Base-by-base conservation (phyloP, 2,329 filamentous ascomycete genomes). In the Colletotrichum cordylinicola region DNA sequence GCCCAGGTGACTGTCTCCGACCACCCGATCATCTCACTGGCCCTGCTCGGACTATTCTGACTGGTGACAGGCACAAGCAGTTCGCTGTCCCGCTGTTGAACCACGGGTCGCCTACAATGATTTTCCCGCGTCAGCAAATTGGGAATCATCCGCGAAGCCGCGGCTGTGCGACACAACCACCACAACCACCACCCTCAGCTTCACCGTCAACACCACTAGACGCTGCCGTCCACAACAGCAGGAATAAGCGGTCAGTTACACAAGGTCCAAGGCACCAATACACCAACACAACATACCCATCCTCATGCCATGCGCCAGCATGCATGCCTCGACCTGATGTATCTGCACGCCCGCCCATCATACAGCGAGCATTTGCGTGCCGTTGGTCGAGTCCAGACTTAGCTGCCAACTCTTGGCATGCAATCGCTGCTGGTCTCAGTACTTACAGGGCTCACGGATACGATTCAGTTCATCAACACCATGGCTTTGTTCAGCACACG, bases 71-170 rank as follows among this genome's bases (percentile, higher is more conserved):
- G 43, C 43, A 52, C 43, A 21, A 8, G n/a, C 58, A 61, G 58
- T 61, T 61, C 16, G 58, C 29, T 61, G 21, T 8, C 18, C 55
- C 29, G 31, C n/a, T 71, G 12, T 16, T 31, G 27, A 48, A 15
- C 62, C 58, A 31, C 58, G 67, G 56, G 21, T 48, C 10, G 67
- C 27, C 73, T 37, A 33, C 27, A 58, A 43, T 24, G 56, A n/a
- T 56, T 10, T 10, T 18, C 24, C 39, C 16, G 21, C 64, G 27
- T 31, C 67, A 48, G 29, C 73, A 48, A 75, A 75, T 75, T 75
- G 73, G 73, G 56, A 68, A 12, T 31, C 64, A 35, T 31, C 70
- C 73, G 70, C 24, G 64, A 58, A 68, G 64, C 73, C 73, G 70
- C 73, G 70, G 16, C 70, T 39, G 39, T 39, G 60, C 73, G 33